Evolutionary conservation across 768 basidiomycete genomes (phyloP).

Genomic region (Leccinum uliginosum): DNA sequence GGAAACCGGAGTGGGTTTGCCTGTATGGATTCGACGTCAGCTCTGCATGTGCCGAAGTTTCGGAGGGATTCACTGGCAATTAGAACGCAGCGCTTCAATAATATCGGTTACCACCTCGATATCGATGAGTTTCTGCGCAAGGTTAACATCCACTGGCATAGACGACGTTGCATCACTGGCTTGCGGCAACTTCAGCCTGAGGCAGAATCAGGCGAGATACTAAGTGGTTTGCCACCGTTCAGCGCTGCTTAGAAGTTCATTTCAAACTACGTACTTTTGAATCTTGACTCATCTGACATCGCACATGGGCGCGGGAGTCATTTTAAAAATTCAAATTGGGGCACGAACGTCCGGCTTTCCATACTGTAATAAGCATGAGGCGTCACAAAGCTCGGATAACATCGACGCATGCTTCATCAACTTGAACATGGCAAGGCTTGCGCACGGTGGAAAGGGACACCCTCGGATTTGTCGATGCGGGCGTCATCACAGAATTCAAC

Average conservation of each 20-base stretch:
- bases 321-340: no score
- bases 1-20: constrained; percentile 18
- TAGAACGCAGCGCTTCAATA: constrained; percentile 10
- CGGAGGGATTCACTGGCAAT: constrained; percentile 7
- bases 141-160: constrained; percentile 8
- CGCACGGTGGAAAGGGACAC: constrained; percentile 20
- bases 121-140: constrained; percentile 14
- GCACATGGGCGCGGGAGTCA: no score
- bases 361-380: neutral
- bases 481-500: constrained; percentile 16
- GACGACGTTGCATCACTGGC: neutral
- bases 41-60: neutral
- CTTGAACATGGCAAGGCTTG: constrained; percentile 25
- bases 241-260: no score
- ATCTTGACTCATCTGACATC: no score
- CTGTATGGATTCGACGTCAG: constrained; percentile 11
- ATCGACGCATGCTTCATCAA: constrained; percentile 19
- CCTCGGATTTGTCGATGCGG: constrained; percentile 6
- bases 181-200: no score
- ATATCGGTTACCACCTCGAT: constrained; percentile 18
- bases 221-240: no score
- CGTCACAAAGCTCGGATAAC: neutral
- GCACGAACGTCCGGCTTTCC: no score
- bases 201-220: no score
- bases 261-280: no score